Conservation (phyloP, 2,329 filamentous ascomycete species). For the Xylariaceae sp. region DNA sequence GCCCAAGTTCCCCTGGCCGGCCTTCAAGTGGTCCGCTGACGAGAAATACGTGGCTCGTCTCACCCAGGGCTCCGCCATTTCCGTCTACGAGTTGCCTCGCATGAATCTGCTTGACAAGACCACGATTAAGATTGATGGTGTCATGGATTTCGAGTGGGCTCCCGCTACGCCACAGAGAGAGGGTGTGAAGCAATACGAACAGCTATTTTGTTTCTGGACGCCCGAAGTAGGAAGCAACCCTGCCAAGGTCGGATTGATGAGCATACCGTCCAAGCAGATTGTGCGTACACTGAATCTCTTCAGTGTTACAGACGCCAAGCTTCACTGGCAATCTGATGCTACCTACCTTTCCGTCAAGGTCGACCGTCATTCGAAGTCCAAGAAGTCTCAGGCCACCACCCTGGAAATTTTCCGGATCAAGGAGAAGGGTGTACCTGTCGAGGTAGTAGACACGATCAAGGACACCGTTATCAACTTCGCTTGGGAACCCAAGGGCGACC, state of each 20-base stretch:
- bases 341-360: slow-evolving; percentile 97
- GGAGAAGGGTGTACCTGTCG: slow-evolving; percentile 97
- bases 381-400: slow-evolving; percentile 95
- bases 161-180: slow-evolving; percentile 77
- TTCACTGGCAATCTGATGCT: slow-evolving; percentile 97
- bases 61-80: slow-evolving; percentile 82
- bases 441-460: slow-evolving; percentile 96
- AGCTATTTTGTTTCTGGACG: slow-evolving; percentile 97
- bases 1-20: slow-evolving; percentile 94
- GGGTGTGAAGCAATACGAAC: slow-evolving; percentile 85
- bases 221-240: slow-evolving; percentile 97
- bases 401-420: slow-evolving; percentile 96
- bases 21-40: slow-evolving; percentile 98
- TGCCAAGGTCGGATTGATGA: slow-evolving; percentile 95
- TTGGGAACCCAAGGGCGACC: slow-evolving; percentile 97
- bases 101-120: slow-evolving; percentile 91
- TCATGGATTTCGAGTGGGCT: slow-evolving; percentile 98
- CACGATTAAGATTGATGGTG: slow-evolving; percentile 90
- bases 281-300: slow-evolving; percentile 94
- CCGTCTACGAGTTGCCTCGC: slow-evolving; percentile 79
- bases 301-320: slow-evolving; percentile 94
- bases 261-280: slow-evolving; percentile 88
- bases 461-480: slow-evolving; percentile 99
- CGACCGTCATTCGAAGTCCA: slow-evolving; percentile 96
- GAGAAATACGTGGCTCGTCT: slow-evolving; percentile 95